phyloP scores from a whole-genome alignment of 805 yeast genomes.

The Pichia gijzeniarum region DNA sequence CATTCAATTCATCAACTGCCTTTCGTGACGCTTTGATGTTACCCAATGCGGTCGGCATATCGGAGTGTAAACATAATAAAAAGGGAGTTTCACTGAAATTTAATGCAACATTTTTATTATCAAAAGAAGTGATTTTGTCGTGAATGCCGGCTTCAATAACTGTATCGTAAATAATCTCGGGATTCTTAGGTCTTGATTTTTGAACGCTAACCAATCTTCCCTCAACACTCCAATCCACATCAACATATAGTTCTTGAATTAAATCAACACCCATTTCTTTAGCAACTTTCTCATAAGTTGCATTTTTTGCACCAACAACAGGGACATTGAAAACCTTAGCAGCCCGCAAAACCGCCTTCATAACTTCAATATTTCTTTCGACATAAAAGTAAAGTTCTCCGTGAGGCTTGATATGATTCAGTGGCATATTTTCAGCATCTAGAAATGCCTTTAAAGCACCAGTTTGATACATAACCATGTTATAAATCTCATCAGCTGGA shows the following conservation, averaged over 20 bases:
- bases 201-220: conserved; percentile 29
- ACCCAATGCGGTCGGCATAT: conserved; percentile 33
- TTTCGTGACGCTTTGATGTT: conserved; percentile 28
- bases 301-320: conserved; percentile 33
- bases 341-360: conserved; percentile 32
- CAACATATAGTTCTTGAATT: conserved; percentile 34
- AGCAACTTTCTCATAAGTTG: conserved; percentile 26
- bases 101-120: conserved; percentile 22
- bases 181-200: conserved; percentile 23
- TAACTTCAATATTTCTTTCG: conserved; percentile 31
- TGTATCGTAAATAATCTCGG: conserved; percentile 25
- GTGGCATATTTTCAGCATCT: conserved; percentile 30
- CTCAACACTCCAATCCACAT: conserved; percentile 29
- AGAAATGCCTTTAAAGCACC: conserved; percentile 35
- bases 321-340: conserved; percentile 33
- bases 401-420: conserved; percentile 34
- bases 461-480: conserved; percentile 33
- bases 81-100: conserved; percentile 28
- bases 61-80: conserved; percentile 32
- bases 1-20: conserved; percentile 27
- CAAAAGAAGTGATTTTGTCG: conserved; percentile 22
- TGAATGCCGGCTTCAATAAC: conserved; percentile 24
- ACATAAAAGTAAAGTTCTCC: conserved; percentile 35
- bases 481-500: conserved; percentile 32
- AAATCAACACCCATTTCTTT: conserved; percentile 29